Evolutionary conservation across 768 basidiomycete genomes (phyloP), one percentile per base, ranked within the genome.

Genomic region (Cystobasidium onofrii): DNA sequence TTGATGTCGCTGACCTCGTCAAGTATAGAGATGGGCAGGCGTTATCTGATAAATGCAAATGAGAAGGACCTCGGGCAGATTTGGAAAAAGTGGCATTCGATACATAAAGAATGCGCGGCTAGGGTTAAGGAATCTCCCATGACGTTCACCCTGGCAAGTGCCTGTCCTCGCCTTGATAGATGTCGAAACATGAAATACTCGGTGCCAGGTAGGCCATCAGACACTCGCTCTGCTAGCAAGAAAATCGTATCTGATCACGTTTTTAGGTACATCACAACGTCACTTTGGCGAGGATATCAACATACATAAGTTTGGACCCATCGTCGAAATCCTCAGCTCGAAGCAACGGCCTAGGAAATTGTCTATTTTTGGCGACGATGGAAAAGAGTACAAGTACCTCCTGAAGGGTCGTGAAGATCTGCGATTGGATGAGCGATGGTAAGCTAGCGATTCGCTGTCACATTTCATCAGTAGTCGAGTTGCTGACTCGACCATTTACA

Each of bases 351-450:
- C 1, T 18, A 62, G 73, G 23, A 80, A 82, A 74, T 84, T 86
- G 73, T 82, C 83, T 41, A 80, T 79, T 27, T 83, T 84, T 66
- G 61, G 29, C 3, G 44, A 72, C 1, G 76, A 80, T 12, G 78
- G 79, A 33, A 83, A 84, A 66, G 25, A 17, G 33, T 63, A 57
- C 20, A 18, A 27, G 64, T 61, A 29, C 36, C 33, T 60, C 1
- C 36, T 62, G 13, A 64, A 54, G 39, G 25, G 23, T 27, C 36
- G 60, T 52, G 67, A 57, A 43, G 70, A 62, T 17, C 25, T 34
- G 25, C 41, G 52, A 23, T 64, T 75, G 75, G 70, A 69, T 65
- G 71, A 55, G 31, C 1, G 66, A 65, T 74, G 65, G 65, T 67
- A 50, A 20, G 65, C 20, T n/a, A n/a, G n/a, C n/a, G n/a, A 36